Base-by-base conservation (phyloP, 306 rosid species). In the Urtica urens region DNA sequence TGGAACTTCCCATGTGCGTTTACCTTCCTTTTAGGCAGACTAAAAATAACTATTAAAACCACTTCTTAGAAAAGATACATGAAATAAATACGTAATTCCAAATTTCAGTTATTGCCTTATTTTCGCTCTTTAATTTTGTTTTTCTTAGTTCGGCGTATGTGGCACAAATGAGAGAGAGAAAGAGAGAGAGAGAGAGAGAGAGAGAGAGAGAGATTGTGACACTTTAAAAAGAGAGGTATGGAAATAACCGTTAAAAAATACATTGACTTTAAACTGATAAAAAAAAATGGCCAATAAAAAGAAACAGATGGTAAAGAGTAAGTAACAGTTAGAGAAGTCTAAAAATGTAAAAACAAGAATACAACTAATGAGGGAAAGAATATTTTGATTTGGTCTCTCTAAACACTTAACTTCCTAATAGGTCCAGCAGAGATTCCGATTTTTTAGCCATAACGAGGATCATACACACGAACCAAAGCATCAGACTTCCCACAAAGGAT, bases 1-100 rank as follows among this genome's bases (percentile, higher is more conserved):
- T 57, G 64, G 46, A 58, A 42, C 53, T 68, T 29, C 64, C 72
- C 95, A 81, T 73, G 82, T 73, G 79, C 71, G 57, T 53, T 46
- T 46, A 33, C 25, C 38, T 44, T 42, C 11, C 62, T 80, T 69
- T 56, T 53, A 63, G 73, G 62, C 63, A 56, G 59, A 57, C 65
- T 62, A 66, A 68, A 65, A 41, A 53, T 59, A 63, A 63, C 59
- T 28, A 65, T 44, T 51, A 54, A 59, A 48, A 58, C 43, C 44
- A 67, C 51, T 57, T 77, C n/a, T n/a, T 63, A 17, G 53, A 22
- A 55, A 66, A 63, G 65, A 48, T 46, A 65, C 57, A 53, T 21
- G 52, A 73, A 68, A 68, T 57, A 51, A 58, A 57, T 14, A 28
- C 51, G 60, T 31, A 37, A 53, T 65, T 39, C 40, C 27, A 33